These are phyloP conservation scores for Saccharomycopsis hybrid DNA, from an alignment of 1,139 yeast species.

Conservation along the genomic window DNA sequence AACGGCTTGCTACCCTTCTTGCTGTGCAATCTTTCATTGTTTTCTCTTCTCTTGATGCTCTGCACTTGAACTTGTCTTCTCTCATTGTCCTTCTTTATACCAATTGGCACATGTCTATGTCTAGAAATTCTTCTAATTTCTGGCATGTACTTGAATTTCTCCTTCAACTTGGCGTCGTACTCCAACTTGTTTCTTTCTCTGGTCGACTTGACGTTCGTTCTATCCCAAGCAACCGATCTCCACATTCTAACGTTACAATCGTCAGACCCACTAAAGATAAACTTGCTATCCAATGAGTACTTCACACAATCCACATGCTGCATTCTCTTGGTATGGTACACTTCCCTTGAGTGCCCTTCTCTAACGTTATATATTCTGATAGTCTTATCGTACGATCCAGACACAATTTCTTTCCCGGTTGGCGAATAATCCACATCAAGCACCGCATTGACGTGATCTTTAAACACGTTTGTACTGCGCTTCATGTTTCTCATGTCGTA, in stretches of 20 bases:
- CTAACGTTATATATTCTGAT: conserved; percentile 68
- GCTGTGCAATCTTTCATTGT: conserved; percentile 72
- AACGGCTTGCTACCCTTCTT: conserved; percentile 62
- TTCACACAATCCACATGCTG: conserved; percentile 84
- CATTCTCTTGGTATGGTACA: conserved; percentile 97
- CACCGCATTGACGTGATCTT: conserved; percentile 95
- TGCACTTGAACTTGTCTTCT: conserved; percentile 70
- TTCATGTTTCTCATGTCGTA: conserved; percentile 95
- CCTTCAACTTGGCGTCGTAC: conserved; percentile 86
- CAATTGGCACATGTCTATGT: conserved; percentile 87
- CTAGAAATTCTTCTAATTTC: conserved; percentile 84
- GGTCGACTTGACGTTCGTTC: conserved; percentile 74
- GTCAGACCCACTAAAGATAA: conserved; percentile 86
- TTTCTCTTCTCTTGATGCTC: conserved; percentile 72
- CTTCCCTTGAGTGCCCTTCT: conserved; percentile 90
- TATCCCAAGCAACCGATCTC: conserved; percentile 82
- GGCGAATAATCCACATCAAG: conserved; percentile 94
- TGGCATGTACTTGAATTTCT: conserved; percentile 93
- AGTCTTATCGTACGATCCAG: conserved; percentile 94
- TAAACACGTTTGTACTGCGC: conserved; percentile 73
- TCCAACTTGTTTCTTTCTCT: conserved; percentile 79
- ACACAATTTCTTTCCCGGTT: conserved; percentile 92
- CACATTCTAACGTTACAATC: conserved; percentile 93
- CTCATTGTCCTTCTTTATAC: conserved; percentile 82
- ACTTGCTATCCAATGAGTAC: conserved; percentile 82